Evolutionary conservation across 768 basidiomycete species (phyloP).

Genomic region (Tricholoma sp.): DNA sequence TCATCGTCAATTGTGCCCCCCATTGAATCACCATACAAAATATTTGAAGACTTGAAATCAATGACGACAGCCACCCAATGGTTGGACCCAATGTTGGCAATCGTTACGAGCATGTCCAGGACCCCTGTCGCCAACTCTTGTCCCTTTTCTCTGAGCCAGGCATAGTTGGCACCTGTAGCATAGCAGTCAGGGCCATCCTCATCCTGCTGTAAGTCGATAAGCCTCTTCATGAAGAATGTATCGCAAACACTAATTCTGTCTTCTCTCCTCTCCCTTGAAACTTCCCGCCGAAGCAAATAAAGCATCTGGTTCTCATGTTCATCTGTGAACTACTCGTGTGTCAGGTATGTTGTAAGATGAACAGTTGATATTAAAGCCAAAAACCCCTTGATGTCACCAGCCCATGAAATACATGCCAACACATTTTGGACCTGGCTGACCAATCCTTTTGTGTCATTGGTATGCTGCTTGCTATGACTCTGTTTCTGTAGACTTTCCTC

Average conservation of each 20-base stretch:
- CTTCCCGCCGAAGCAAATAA: not conserved
- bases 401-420: not conserved
- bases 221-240: not conserved
- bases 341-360: not conserved
- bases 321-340: not conserved
- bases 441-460: not conserved
- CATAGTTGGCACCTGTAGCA: not conserved
- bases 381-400: not conserved
- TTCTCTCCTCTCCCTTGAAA: not conserved
- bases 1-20: not conserved
- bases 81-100: not conserved
- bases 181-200: not conserved
- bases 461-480: not conserved
- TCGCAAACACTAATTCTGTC: not conserved
- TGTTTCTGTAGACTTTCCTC: not conserved
- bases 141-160: not conserved
- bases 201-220: too few relatives aligned
- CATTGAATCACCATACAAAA: not conserved
- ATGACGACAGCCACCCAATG: not conserved
- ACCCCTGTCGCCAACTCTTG: not conserved
- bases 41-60: not conserved
- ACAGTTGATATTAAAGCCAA: not conserved
- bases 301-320: not conserved
- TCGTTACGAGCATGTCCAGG: not conserved
- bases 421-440: not conserved